Evolutionary conservation across 2,329 filamentous ascomycete genomes (phyloP), one percentile per base, ranked within the genome.

Genomic region (Cladosporium sp.): DNA sequence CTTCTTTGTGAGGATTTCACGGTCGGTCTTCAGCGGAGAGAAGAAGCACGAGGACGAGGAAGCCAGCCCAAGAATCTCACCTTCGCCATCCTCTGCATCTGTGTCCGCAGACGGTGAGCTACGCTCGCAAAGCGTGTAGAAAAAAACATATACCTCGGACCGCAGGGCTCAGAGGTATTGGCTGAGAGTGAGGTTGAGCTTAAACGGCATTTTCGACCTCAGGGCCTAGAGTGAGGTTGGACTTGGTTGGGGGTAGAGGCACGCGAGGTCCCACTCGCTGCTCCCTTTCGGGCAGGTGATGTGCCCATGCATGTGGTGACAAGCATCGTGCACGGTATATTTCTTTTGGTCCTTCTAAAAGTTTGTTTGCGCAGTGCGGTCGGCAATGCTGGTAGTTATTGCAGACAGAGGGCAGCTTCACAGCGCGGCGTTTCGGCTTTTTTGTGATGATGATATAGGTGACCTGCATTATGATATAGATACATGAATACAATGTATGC

Each of bases 1-100:
- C 8, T 31, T 74, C 4, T 75, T 72, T 59, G 72, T 75, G 28
- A 65, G 69, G n/a, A 74, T 74, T 26, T 71, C 73, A 16, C 66
- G 70, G 14, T 55, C 64, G n/a, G 69, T 69, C 1, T 67, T 72
- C 40, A 62, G 64, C 16, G 64, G 65, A 29, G 67, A 71, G 69
- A 46, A 55, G 50, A 58, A 33, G 28, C 71, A 75, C 33, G 69
- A 71, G 53, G 71, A 72, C 8, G 55, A 53, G 7, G 55, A 44
- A 23, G 56, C 23, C 5, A 44, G 61, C 10, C 50, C 31, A 18
- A 31, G 26, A 8, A 18, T 29, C 26, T 44, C 50, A 11, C 46
- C 61, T 21, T 63, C 61, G 18, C 31, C 61, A 35, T 26, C 35
- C 10, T 63, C 61, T 11, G n/a, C 18, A 16, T 26, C 5, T 33